phyloP scores from a whole-genome alignment of 2,329 filamentous ascomycete genomes.

The Xylariaceae sp. region DNA sequence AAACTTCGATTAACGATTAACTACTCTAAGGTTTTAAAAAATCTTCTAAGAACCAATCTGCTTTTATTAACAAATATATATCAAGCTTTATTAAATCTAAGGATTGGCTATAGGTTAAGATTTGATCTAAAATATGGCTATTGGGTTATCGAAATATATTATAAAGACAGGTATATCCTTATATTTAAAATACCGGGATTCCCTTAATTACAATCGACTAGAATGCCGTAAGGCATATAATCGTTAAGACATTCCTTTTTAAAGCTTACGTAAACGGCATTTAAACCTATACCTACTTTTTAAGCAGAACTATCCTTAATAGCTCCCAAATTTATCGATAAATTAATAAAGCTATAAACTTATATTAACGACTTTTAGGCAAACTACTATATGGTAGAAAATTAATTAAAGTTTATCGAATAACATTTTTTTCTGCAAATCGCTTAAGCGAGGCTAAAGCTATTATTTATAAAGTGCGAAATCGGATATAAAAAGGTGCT shows the following conservation, averaged over 20 bases:
- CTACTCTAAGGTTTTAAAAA: no score
- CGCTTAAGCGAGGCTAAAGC: no score
- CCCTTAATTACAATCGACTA: background rate
- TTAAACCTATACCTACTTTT: background rate
- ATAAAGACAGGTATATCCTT: background rate
- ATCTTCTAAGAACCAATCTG: background rate
- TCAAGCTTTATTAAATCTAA: background rate
- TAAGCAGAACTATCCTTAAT: background rate
- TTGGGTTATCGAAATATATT: background rate
- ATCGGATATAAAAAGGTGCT: background rate
- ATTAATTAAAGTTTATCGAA: no score
- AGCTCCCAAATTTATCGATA: background rate
- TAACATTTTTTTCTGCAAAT: no score
- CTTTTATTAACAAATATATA: background rate
- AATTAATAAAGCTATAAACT: no score
- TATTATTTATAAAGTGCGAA: no score
- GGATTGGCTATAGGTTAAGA: background rate
- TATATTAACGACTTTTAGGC: no score
- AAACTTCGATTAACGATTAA: background rate
- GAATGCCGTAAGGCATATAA: background rate
- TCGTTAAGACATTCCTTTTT: background rate
- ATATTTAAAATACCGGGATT: background rate
- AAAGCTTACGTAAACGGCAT: background rate
- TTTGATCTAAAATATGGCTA: background rate
- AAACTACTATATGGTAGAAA: no score